Percentiles rank a stretch among this genome's conserved stretches.
phyloP scores from a whole-genome alignment of 208 protist species.

The Crithidia sp. region DNA sequence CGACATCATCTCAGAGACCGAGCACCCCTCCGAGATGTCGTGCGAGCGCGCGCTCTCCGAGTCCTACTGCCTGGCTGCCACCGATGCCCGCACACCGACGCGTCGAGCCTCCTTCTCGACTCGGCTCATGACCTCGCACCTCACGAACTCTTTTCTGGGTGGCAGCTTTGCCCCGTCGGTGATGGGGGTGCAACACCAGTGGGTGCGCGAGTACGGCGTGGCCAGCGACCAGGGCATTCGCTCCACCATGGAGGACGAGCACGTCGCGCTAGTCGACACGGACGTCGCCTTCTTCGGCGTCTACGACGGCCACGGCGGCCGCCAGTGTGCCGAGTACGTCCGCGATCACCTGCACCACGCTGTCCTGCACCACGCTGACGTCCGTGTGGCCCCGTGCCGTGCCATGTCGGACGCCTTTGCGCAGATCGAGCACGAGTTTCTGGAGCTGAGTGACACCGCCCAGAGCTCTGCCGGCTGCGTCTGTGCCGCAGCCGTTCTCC shows the following conservation, averaged over 20 bases:
- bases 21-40: constrained; percentile 19
- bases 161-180: constrained; percentile 18
- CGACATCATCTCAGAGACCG: constrained; percentile 28
- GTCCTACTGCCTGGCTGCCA: constrained; percentile 3
- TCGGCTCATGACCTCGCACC: constrained; percentile 8
- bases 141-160: constrained; percentile 11
- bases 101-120: constrained; percentile 10
- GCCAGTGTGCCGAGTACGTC: constrained; percentile 75
- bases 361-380: constrained; percentile 48
- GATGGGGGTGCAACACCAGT: constrained; percentile 16
- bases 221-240: constrained; percentile 80
- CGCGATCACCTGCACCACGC: constrained; percentile 66
- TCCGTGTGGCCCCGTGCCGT: constrained; percentile 41
- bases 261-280: constrained; percentile 51
- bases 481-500: constrained; percentile 69
- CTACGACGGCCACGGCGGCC: constrained; percentile 85
- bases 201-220: constrained; percentile 60
- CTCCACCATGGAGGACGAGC: constrained; percentile 85
- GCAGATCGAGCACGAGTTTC: constrained; percentile 69
- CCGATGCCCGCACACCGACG: constrained; percentile 7
- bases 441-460: constrained; percentile 46
- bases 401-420: constrained; percentile 68
- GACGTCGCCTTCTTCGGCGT: constrained; percentile 76
- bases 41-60: constrained; percentile 9
- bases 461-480: constrained; percentile 69